phyloP scores from a whole-genome alignment of 352 stramenopile genomes.

The Phytophthora pini region DNA sequence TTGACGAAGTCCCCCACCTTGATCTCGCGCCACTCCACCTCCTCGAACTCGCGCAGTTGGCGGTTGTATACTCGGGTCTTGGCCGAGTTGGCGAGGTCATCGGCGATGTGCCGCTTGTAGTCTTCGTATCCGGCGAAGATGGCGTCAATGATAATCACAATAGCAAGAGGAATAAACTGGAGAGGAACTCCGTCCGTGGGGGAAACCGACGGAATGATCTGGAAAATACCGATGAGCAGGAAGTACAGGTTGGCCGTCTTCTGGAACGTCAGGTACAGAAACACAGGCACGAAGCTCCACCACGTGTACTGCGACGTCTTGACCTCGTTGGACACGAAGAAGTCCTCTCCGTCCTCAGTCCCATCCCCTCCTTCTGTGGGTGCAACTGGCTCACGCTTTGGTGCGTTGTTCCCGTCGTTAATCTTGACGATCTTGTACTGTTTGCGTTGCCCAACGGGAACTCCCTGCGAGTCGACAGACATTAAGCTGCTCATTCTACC shows the following conservation, averaged over 20 bases:
- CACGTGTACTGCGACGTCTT: slow-evolving; percentile 90
- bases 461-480: slow-evolving; percentile 59
- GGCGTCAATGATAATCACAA: slow-evolving; percentile 85
- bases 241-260: slow-evolving; percentile 92
- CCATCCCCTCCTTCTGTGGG: slow-evolving; percentile 13
- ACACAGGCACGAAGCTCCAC: slow-evolving; percentile 90
- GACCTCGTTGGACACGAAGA: slow-evolving; percentile 82
- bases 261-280: slow-evolving; percentile 88
- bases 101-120: slow-evolving; percentile 83
- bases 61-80: slow-evolving; percentile 74
- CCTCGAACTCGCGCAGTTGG: slow-evolving; percentile 85
- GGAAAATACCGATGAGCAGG: slow-evolving; percentile 88
- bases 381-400: slow-evolving; percentile 21
- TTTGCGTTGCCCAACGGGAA: slow-evolving; percentile 25
- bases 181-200: slow-evolving; percentile 82
- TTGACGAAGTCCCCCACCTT: slow-evolving; percentile 86
- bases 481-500: slow-evolving; percentile 63
- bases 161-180: slow-evolving; percentile 83
- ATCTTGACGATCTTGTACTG: slow-evolving; percentile 82
- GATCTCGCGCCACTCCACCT: slow-evolving; percentile 83
- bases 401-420: slow-evolving; percentile 56
- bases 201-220: slow-evolving; percentile 85
- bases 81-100: slow-evolving; percentile 78
- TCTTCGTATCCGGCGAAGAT: slow-evolving; percentile 87
- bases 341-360: slow-evolving; percentile 34